Conservation (phyloP, 345 rosid species). For the Hibiscus trionum region DNA sequence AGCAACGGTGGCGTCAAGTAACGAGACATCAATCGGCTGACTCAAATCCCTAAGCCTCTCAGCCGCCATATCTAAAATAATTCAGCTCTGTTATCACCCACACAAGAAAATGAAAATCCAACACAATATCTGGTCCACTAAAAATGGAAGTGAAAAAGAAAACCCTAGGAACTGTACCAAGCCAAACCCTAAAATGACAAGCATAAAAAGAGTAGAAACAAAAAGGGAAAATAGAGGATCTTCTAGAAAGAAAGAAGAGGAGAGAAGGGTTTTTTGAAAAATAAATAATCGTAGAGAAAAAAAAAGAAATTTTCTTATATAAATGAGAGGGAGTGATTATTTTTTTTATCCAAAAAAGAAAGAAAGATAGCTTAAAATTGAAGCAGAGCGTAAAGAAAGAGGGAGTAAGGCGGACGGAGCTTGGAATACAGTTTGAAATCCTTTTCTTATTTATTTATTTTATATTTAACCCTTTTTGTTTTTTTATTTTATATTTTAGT, state of each 20-base stretch:
- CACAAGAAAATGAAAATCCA: not conserved
- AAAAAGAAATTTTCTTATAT: not conserved
- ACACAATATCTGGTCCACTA: not conserved
- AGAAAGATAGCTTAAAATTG: constrained; percentile 65
- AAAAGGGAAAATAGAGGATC: constrained; percentile 5
- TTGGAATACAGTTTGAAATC: not conserved
- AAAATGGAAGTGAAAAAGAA: not conserved
- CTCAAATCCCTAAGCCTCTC: constrained; percentile 94
- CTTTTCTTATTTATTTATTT: too few relatives aligned
- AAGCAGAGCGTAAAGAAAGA: constrained; percentile 45
- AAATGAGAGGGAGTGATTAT: not conserved
- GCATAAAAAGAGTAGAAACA: not conserved
- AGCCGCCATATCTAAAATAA: constrained; percentile 62
- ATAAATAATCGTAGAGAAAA: constrained; percentile 1
- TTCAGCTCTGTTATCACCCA: not conserved
- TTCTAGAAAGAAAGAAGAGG: constrained; percentile 18
- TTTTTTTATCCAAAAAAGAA: not conserved
- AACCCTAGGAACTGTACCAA: constrained; percentile 29
- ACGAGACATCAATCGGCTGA: constrained; percentile 79
- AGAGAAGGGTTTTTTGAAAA: constrained; percentile 2
- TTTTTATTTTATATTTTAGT: not conserved
- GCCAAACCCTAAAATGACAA: constrained; percentile 51
- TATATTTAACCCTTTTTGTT: too few relatives aligned
- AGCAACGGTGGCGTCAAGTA: constrained; percentile 95
- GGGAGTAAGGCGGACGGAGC: not conserved